A percentile compares a stretch with the other conserved stretches of the same genome.
Evolutionary conservation across 2,329 filamentous ascomycete species (phyloP).

Genomic region (Alternaria ethzedia): DNA sequence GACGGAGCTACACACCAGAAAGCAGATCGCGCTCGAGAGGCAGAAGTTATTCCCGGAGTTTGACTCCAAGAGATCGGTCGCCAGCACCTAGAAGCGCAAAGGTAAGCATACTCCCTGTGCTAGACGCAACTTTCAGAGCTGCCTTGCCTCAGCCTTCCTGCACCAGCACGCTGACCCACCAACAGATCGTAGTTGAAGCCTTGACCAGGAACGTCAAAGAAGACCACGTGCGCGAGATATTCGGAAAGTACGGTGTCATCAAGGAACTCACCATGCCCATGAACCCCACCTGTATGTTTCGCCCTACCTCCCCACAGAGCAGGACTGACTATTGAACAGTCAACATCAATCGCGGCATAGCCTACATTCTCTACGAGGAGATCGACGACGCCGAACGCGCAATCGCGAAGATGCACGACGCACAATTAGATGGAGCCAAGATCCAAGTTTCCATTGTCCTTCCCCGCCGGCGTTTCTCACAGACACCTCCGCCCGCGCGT

Average conservation of each 20-base stretch:
- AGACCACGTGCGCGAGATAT: constrained; percentile 88
- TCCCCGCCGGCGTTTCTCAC: constrained; percentile 81
- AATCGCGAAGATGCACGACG: constrained; percentile 97
- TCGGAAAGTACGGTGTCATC: constrained; percentile 85
- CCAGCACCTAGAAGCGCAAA: constrained; percentile 49
- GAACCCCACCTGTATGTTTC: constrained; percentile 76
- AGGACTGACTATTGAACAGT: constrained; percentile 57
- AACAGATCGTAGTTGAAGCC: constrained; percentile 91
- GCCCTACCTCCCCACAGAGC: not conserved
- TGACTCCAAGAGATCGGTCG: constrained; percentile 40
- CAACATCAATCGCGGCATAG: constrained; percentile 88
- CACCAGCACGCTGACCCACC: constrained; percentile 2
- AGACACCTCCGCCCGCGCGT: constrained; percentile 74
- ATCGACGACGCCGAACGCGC: constrained; percentile 83
- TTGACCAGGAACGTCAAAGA: constrained; percentile 94
- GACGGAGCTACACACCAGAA: constrained; percentile 41
- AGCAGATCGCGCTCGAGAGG: constrained; percentile 38
- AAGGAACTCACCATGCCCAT: constrained; percentile 88
- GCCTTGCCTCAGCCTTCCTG: constrained; percentile 1
- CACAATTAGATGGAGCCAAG: constrained; percentile 82
- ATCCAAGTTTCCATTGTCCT: constrained; percentile 90
- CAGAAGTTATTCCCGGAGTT: constrained; percentile 45
- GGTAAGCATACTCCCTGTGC: constrained; percentile 24
- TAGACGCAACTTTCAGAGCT: not conserved
- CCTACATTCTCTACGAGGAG: constrained; percentile 84